Base-by-base conservation (phyloP, 1,139 yeast species). In the Maudiozyma humilis region DNA sequence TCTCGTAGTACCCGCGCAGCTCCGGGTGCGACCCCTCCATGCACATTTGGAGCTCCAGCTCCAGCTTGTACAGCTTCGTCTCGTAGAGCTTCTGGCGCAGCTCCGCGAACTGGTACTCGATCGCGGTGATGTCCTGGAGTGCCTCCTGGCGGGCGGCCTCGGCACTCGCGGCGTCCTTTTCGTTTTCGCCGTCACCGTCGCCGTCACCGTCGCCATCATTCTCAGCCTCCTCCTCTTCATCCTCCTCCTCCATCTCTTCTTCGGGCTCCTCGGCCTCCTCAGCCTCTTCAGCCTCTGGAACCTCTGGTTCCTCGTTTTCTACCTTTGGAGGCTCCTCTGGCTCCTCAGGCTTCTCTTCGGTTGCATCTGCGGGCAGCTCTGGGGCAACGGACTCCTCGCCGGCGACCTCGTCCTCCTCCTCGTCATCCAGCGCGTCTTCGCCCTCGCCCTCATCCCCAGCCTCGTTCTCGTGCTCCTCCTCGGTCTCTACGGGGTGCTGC, bases 21-120 rank as follows among this genome's bases (percentile, higher is more conserved):
- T 89, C 96, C 0, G 97, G 97, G 62, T 91, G 98, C 18, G 89
- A 77, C 5, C 96, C 96, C 53, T 82, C 85, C 30, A 82, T 69
- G 65, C 97, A 89, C 71, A 89, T 76, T 56, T 83, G 85, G 49
- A 89, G 69, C 63, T 91, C 97, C 38, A 84, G 82, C 54, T 85
- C 87, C 50, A 84, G 72, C 49, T 85, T 75, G 41, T 75, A 71
- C 62, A 88, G 69, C 62, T 86, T 88, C 62, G 82, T 86, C 48
- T 79, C 83, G 57, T 78, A 83, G 36, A 83, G 65, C 60, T 75
- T 75, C 62, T 91, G 97, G 51, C 96, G 77, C 48, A 89, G 70
- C 51, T 76, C 73, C 3, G 97, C 96, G 70, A 89, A 91, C 45
- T 82, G 82, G 38, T 81, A 70, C 60, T 91, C 98, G 48, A 91